Evolutionary conservation across 2,329 filamentous ascomycete genomes (phyloP).

Genomic region (Aureobasidium sp.): DNA sequence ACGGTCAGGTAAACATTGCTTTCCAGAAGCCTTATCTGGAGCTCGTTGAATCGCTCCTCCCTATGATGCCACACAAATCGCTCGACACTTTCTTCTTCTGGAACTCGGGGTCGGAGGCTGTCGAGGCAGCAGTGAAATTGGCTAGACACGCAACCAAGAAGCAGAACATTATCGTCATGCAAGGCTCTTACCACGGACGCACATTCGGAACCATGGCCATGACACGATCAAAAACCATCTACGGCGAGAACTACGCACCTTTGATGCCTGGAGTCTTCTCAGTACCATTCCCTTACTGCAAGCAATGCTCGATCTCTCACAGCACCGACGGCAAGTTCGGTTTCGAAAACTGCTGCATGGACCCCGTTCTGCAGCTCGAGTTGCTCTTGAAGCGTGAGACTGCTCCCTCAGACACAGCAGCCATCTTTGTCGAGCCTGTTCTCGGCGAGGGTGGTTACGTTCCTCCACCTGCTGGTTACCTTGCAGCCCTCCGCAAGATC

Average conservation of each 20-base stretch:
- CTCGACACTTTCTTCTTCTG: constrained; percentile 35
- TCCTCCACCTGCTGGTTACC: constrained; percentile 25
- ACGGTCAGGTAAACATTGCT: constrained; percentile 35
- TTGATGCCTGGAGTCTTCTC: constrained; percentile 33
- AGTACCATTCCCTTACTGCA: constrained; percentile 32
- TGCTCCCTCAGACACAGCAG: constrained; percentile 30
- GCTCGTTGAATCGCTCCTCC: constrained; percentile 27
- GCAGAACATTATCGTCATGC: constrained; percentile 33
- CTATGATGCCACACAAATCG: constrained; percentile 29
- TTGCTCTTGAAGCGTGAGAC: constrained; percentile 29
- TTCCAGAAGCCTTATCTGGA: constrained; percentile 33
- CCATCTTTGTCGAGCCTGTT: constrained; percentile 30
- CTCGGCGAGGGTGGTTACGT: constrained; percentile 32
- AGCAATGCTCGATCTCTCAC: constrained; percentile 29
- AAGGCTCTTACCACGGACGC: constrained; percentile 31
- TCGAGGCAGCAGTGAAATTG: constrained; percentile 31
- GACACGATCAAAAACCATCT: constrained; percentile 31
- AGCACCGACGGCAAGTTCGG: constrained; percentile 24
- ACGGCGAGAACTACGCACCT: constrained; percentile 26
- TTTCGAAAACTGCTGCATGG: constrained; percentile 33
- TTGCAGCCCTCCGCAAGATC: constrained; percentile 32
- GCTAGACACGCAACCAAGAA: constrained; percentile 31
- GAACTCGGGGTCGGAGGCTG: constrained; percentile 31
- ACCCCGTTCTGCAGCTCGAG: constrained; percentile 29
- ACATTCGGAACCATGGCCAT: constrained; percentile 31